Evolutionary conservation across 108 stramenopile genomes (phyloP), one percentile per base, ranked within the genome.

Genomic region (Stephanodiscus minutulus): DNA sequence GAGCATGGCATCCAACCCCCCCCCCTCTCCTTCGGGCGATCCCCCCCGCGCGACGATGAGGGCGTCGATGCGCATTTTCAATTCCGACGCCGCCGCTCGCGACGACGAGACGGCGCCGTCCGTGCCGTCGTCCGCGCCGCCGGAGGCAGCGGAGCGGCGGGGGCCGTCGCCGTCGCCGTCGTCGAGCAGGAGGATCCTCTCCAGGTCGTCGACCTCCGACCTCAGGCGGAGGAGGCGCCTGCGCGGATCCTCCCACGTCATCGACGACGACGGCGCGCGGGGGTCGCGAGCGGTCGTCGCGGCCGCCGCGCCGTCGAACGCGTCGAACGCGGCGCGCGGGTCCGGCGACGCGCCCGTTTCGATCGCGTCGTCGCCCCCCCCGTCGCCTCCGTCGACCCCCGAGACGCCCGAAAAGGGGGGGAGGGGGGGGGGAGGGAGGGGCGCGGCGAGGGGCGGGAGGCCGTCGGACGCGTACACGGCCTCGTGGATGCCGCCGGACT

Each of bases 401-500:
- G n/a, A n/a, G 15, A 36, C 36, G 25, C 8, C 2, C 55, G 76
- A 29, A 12, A 64, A 10, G 39, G 18, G 25, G 24, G 74, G 27
- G 31, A 63, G 54, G 17, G 59, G 28, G 1, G 70, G 60, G 24
- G 89, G 89, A 24, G 86, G 82, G 17, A 82, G 71, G 5, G 86
- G 82, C 20, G 66, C 64, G 7, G 65, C 58, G 15, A 85, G 73
- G 18, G 92, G 77, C 13, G 87, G 80, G 29, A 91, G 76, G 7
- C 91, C 93, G 61, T 88, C 93, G 52, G 80, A 83, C 44, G 87
- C 80, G 73, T 76, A 94, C 36, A 94, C 79, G 17, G 87, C 82
- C 84, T 94, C 93, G 35, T 6, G 35, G 35, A 35, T 35, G 21
- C 93, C 93, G 50, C 86, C 89, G 24, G 91, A 89, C 64, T 87